phyloP scores from a whole-genome alignment of 805 yeast genomes.

The Candida maesae region DNA sequence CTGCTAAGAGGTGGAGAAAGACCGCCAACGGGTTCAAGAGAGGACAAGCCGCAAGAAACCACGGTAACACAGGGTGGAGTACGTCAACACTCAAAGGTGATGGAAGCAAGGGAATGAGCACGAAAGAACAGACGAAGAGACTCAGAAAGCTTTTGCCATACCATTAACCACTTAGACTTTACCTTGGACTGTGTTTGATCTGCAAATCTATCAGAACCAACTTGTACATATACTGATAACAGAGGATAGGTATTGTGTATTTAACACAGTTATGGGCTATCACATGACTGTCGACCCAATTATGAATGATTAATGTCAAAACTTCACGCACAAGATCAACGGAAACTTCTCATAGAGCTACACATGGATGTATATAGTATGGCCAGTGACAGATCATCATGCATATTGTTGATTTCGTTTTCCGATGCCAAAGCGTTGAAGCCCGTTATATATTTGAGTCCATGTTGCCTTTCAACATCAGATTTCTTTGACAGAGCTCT shows the following conservation, averaged over 20 bases:
- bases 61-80: constrained; percentile 90
- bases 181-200: too few relatives aligned
- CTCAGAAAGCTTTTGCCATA: constrained; percentile 46
- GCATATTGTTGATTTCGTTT: too few relatives aligned
- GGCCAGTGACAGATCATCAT: too few relatives aligned
- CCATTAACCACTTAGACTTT: too few relatives aligned
- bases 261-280: too few relatives aligned
- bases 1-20: constrained; percentile 82
- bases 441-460: too few relatives aligned
- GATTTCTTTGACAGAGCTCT: constrained; percentile 19
- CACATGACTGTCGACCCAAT: too few relatives aligned
- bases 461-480: too few relatives aligned
- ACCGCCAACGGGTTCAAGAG: constrained; percentile 65
- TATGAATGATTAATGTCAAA: background rate
- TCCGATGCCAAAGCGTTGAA: too few relatives aligned
- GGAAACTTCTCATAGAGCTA: background rate
- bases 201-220: too few relatives aligned
- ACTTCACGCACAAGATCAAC: background rate
- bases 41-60: constrained; percentile 78
- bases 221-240: background rate
- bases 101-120: constrained; percentile 56
- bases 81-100: constrained; percentile 53
- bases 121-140: constrained; percentile 54
- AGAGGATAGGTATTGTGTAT: too few relatives aligned
- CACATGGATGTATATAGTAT: too few relatives aligned